Percentiles rank a stretch among this genome's conserved stretches.
Conservation (phyloP, 2,329 filamentous ascomycete species). For the Pseudogymnoascus destructans region DNA sequence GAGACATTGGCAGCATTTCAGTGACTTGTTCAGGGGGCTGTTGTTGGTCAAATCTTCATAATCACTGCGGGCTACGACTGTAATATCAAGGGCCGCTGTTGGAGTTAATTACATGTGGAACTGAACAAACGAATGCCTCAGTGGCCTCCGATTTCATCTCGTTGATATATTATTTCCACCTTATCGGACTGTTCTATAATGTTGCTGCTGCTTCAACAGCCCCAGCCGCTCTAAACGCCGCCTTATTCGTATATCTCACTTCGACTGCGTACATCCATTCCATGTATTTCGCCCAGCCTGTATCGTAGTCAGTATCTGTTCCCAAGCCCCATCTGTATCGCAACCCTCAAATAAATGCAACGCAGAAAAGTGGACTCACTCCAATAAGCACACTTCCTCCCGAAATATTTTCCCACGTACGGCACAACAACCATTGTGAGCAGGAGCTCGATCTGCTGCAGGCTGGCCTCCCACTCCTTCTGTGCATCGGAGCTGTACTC, state of each 20-base stretch:
- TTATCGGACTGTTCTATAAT: constrained; percentile 28
- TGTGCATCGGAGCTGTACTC: constrained; percentile 65
- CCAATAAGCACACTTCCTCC: constrained; percentile 91
- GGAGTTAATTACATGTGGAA: background rate
- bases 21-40: background rate
- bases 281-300: constrained; percentile 84
- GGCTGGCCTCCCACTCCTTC: constrained; percentile 82
- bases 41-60: background rate
- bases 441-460: constrained; percentile 86
- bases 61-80: background rate
- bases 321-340: constrained; percentile 9
- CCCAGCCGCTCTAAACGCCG: constrained; percentile 48
- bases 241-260: constrained; percentile 50
- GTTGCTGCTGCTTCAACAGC: constrained; percentile 46
- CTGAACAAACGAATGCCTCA: background rate
- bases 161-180: constrained; percentile 1
- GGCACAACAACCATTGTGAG: constrained; percentile 91
- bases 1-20: background rate
- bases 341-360: background rate
- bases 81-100: background rate
- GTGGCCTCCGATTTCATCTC: background rate
- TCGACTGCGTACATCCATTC: constrained; percentile 84
- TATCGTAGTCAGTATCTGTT: constrained; percentile 12
- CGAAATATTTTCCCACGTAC: constrained; percentile 88
- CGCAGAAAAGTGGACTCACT: constrained; percentile 43